Percentiles rank a stretch among this genome's conserved stretches.
Evolutionary conservation across 2,329 filamentous ascomycete genomes (phyloP).

Genomic region (Aspergillus candidus): DNA sequence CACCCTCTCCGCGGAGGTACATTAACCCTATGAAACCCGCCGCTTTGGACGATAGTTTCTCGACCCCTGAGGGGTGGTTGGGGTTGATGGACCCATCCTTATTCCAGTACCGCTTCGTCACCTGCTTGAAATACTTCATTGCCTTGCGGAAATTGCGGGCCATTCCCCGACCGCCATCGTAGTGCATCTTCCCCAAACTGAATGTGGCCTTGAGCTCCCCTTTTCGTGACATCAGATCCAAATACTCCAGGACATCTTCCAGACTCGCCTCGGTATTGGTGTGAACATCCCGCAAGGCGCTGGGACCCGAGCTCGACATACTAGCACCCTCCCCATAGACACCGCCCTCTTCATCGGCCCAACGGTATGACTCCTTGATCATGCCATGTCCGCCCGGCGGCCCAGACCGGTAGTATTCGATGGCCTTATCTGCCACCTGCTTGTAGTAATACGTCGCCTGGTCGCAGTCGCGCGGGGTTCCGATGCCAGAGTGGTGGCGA

Average conservation of each 20-base stretch:
- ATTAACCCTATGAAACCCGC: conserved; percentile 85
- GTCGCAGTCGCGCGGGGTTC: conserved; percentile 79
- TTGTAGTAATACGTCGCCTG: conserved; percentile 84
- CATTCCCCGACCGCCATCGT: conserved; percentile 74
- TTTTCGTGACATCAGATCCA: conserved; percentile 84
- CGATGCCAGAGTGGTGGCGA: conserved; percentile 77
- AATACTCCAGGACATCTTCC: conserved; percentile 90
- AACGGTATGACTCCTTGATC: conserved; percentile 70
- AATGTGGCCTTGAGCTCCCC: conserved; percentile 84
- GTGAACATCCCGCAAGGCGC: conserved; percentile 67
- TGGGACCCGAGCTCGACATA: conserved; percentile 75
- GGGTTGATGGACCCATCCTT: conserved; percentile 68
- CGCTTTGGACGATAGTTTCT: conserved; percentile 74
- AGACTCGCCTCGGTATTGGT: conserved; percentile 80
- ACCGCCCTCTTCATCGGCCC: conserved; percentile 85
- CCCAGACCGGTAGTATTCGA: conserved; percentile 79
- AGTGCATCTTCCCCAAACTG: conserved; percentile 77
- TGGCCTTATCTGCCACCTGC: conserved; percentile 85
- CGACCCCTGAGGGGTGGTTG: conserved; percentile 63
- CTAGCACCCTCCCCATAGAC: conserved; percentile 95
- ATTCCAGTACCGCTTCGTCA: conserved; percentile 76
- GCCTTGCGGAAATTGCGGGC: conserved; percentile 67
- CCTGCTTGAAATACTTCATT: conserved; percentile 71
- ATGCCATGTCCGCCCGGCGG: conserved; percentile 81
- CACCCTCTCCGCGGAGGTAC: conserved; percentile 81